phyloP scores from a whole-genome alignment of 106 monocot species.

The Ottelia alismoides region DNA sequence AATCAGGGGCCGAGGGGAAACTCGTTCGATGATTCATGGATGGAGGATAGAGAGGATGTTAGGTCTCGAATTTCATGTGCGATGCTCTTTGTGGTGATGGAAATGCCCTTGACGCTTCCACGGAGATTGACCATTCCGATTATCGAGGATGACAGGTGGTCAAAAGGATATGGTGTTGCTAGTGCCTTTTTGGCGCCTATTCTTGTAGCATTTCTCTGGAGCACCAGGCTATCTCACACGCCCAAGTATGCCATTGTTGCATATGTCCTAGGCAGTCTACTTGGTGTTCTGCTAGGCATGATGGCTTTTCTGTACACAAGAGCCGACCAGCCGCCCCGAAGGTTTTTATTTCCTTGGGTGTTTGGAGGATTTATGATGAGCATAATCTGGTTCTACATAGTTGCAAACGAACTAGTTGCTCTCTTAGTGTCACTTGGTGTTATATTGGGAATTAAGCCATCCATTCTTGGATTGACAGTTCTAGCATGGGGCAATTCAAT shows the following conservation, averaged over 20 bases:
- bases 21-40: slow-evolving; percentile 26
- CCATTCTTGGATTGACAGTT: slow-evolving; percentile 83
- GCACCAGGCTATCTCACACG: slow-evolving; percentile 25
- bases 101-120: slow-evolving; percentile 69
- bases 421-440: slow-evolving; percentile 70
- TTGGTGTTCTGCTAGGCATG: slow-evolving; percentile 30
- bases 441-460: slow-evolving; percentile 75
- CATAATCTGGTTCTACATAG: slow-evolving; percentile 83
- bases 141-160: slow-evolving; percentile 92
- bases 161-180: slow-evolving; percentile 59
- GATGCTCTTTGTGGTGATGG: slow-evolving; percentile 47
- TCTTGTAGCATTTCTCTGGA: slow-evolving; percentile 73
- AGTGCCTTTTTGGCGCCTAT: slow-evolving; percentile 60
- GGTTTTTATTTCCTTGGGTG: slow-evolving; percentile 86
- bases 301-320: slow-evolving; percentile 51
- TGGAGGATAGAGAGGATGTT: slow-evolving; percentile 29
- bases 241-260: slow-evolving; percentile 8
- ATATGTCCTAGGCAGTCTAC: slow-evolving; percentile 30
- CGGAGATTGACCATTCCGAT: slow-evolving; percentile 78
- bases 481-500: slow-evolving; percentile 99
- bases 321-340: slow-evolving; percentile 47
- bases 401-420: slow-evolving; percentile 82
- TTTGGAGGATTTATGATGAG: slow-evolving; percentile 94
- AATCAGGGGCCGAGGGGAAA: slow-evolving; percentile 23
- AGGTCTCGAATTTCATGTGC: slow-evolving; percentile 12